Evolutionary conservation across 2,329 filamentous ascomycete genomes (phyloP).

Genomic region (Stachybotrys echinatus): DNA sequence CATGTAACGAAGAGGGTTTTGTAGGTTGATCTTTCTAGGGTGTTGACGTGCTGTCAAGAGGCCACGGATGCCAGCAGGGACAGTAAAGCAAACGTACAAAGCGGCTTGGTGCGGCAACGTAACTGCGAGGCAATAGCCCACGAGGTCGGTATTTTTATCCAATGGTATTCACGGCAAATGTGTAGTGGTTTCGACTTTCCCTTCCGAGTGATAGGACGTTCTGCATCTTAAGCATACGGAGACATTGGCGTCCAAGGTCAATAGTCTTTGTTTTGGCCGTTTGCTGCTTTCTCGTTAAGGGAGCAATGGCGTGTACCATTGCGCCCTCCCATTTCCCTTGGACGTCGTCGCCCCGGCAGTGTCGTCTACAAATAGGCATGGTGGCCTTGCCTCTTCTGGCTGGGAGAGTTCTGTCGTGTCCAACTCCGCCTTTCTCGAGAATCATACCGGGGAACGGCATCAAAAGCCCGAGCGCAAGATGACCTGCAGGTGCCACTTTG

Average conservation of each 20-base stretch:
- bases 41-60: neutral
- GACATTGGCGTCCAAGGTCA: neutral
- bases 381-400: neutral
- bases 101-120: neutral
- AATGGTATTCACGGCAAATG: neutral
- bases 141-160: neutral
- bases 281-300: neutral
- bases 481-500: neutral
- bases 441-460: neutral
- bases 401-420: neutral
- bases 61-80: neutral
- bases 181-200: neutral
- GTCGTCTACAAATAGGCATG: neutral
- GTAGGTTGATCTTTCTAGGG: neutral
- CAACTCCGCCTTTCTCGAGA: neutral
- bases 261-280: neutral
- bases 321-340: neutral
- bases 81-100: neutral
- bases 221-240: neutral
- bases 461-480: neutral
- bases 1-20: neutral
- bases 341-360: neutral
- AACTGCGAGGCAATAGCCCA: neutral
- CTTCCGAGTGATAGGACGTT: neutral
- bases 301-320: neutral